Evolutionary conservation across 1,139 yeast genomes (phyloP).

Genomic region (Blastobotrys ciferrii): DNA sequence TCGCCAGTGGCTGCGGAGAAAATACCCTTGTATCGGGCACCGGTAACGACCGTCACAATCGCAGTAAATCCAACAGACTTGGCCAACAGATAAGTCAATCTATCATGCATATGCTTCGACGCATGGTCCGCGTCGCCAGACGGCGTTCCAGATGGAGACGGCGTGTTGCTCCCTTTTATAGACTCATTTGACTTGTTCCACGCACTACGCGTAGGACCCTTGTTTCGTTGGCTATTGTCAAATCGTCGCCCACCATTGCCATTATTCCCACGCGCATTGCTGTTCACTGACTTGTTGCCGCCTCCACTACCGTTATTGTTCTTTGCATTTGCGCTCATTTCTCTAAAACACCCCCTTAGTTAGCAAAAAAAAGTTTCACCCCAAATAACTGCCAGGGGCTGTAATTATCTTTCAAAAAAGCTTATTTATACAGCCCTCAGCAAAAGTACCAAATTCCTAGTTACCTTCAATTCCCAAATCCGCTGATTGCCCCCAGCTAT

Average conservation of each 20-base stretch:
- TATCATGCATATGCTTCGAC: slow-evolving; percentile 43
- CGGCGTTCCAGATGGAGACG: neutral
- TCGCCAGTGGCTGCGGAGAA: slow-evolving; percentile 46
- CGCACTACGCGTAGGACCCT: slow-evolving; percentile 1
- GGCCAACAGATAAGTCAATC: slow-evolving; percentile 49
- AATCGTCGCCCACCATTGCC: neutral
- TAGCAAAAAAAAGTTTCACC: neutral
- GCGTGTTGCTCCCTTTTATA: slow-evolving; percentile 1
- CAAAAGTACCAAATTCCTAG: neutral
- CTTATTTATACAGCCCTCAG: neutral
- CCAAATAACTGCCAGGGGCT: no score
- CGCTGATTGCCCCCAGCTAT: neutral
- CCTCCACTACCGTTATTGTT: neutral
- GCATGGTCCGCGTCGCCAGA: neutral
- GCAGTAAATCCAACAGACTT: slow-evolving; percentile 58
- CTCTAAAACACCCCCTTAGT: neutral
- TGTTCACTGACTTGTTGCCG: neutral
- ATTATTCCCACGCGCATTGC: neutral
- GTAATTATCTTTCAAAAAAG: no score
- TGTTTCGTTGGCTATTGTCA: neutral
- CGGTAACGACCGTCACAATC: slow-evolving; percentile 60
- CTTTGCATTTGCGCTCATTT: neutral
- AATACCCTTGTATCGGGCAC: slow-evolving; percentile 60
- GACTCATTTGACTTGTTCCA: slow-evolving; percentile 6
- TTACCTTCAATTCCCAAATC: neutral